A percentile compares a stretch with the other conserved stretches of the same genome.
Evolutionary conservation across 2,329 filamentous ascomycete genomes (phyloP).

Genomic region (Cytospora mali): DNA sequence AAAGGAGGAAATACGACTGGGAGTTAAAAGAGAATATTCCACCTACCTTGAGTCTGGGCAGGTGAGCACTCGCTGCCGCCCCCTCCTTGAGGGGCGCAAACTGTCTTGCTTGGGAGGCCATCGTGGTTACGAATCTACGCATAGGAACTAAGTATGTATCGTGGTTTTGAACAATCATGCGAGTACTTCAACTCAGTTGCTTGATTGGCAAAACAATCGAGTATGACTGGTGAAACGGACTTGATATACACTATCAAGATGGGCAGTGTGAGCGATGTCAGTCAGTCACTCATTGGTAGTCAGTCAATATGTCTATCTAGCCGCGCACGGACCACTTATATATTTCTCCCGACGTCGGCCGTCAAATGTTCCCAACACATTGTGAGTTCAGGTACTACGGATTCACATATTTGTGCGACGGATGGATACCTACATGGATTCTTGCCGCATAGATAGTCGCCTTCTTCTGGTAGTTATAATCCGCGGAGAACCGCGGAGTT

Average conservation of each 20-base stretch:
- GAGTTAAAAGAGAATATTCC: background rate
- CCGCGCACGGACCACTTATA: background rate
- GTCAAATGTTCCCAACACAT: background rate
- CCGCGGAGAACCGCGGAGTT: too few species aligned
- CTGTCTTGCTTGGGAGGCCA: conserved; percentile 46
- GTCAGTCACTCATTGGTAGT: background rate
- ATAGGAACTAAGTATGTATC: conserved; percentile 28
- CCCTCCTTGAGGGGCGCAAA: conserved; percentile 59
- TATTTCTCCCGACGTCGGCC: background rate
- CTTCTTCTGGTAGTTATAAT: too few species aligned
- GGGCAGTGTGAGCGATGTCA: background rate
- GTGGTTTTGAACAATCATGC: background rate
- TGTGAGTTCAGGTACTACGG: too few species aligned
- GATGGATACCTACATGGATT: too few species aligned
- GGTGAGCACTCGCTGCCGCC: conserved; percentile 35
- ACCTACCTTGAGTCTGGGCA: conserved; percentile 45
- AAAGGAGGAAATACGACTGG: background rate
- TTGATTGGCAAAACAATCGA: background rate
- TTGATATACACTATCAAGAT: too few species aligned
- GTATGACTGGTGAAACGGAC: background rate
- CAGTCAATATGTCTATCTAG: background rate
- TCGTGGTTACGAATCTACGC: conserved; percentile 44
- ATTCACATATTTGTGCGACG: too few species aligned
- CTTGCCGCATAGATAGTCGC: too few species aligned
- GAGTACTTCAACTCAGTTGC: background rate